Evolutionary conservation across 2,329 filamentous ascomycete genomes (phyloP).

Genomic region (Fusarium sp.): DNA sequence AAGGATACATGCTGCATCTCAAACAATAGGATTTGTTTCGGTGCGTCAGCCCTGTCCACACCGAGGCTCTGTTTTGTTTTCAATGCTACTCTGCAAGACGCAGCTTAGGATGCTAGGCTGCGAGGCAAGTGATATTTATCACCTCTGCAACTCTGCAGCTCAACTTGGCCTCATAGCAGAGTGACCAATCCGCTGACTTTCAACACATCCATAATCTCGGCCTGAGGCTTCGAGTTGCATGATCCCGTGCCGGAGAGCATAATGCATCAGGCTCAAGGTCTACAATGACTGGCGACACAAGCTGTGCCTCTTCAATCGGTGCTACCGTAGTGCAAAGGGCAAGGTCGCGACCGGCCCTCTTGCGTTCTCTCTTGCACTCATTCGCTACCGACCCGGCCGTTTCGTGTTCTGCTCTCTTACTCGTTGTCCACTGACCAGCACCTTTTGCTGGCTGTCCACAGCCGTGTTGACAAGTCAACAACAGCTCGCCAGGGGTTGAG

Average conservation of each 20-base stretch:
- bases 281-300: conserved; percentile 33
- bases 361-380: conserved; percentile 23
- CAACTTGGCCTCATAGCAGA: conserved; percentile 29
- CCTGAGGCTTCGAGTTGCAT: conserved; percentile 16
- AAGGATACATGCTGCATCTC: conserved; percentile 10
- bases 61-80: conserved; percentile 22
- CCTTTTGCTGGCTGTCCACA: conserved; percentile 37
- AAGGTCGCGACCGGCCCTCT: conserved; percentile 37
- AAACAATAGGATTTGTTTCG: conserved; percentile 2
- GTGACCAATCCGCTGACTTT: conserved; percentile 21
- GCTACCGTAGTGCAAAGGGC: conserved; percentile 41
- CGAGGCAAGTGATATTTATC: conserved; percentile 20
- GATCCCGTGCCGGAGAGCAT: conserved; percentile 21
- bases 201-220: conserved; percentile 17
- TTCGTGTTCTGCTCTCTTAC: conserved; percentile 36
- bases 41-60: conserved; percentile 26
- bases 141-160: conserved; percentile 37
- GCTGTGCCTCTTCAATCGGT: conserved; percentile 40
- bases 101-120: conserved; percentile 22
- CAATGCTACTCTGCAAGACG: conserved; percentile 17
- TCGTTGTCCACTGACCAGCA: conserved; percentile 26
- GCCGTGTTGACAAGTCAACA: conserved; percentile 45
- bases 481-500: conserved; percentile 32
- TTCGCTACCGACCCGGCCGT: conserved; percentile 33
- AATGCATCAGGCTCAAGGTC: conserved; percentile 32